These are phyloP conservation scores for Marsdenia floribunda DNA, from an alignment of 257 asterid species.

Conservation along the genomic window DNA sequence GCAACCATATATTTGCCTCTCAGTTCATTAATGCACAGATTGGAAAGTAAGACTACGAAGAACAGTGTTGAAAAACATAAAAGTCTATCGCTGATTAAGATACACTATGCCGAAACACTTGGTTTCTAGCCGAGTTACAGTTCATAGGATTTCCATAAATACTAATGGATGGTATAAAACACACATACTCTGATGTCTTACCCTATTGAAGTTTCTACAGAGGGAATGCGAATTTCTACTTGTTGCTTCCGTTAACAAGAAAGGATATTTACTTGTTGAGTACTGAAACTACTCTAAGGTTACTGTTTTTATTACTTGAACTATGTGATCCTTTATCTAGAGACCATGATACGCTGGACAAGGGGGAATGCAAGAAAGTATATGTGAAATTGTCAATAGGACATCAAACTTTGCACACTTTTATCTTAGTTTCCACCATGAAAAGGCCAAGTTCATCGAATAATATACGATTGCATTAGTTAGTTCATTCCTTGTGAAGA, in stretches of 20 bases:
- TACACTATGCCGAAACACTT: neutral
- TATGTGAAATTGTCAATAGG: too few species aligned
- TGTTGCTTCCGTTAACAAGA: neutral
- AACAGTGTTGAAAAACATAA: neutral
- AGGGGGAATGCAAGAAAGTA: too few species aligned
- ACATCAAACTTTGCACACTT: too few species aligned
- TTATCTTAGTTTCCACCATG: neutral
- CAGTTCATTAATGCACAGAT: neutral
- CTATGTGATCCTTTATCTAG: too few species aligned
- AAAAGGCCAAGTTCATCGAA: neutral
- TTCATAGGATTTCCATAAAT: neutral
- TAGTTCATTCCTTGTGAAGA: neutral
- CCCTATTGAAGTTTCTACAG: neutral
- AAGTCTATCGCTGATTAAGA: neutral
- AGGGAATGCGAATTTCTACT: neutral
- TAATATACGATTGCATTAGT: neutral
- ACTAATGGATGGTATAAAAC: neutral
- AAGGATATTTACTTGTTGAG: neutral
- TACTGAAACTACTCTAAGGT: neutral
- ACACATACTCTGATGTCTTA: neutral
- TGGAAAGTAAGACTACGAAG: neutral
- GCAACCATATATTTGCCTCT: neutral
- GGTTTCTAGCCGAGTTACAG: neutral
- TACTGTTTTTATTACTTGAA: neutral
- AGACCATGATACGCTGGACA: neutral